Percentiles rank a stretch among this genome's conserved stretches.
Evolutionary conservation across 208 protist species (phyloP).

Genomic region (Trypanosoma brucei): DNA sequence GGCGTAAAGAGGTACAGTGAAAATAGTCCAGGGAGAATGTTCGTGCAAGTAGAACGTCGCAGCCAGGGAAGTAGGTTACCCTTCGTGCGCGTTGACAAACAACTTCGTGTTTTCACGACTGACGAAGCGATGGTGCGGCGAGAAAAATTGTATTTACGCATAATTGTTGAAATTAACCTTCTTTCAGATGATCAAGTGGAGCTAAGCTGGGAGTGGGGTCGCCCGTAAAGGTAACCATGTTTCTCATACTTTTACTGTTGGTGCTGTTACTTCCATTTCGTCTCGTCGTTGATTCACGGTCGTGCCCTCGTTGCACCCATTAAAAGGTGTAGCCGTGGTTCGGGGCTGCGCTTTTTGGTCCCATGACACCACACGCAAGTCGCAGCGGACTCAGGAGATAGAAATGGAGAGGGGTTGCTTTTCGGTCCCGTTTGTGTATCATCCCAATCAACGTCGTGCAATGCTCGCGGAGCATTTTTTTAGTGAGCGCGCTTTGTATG

Average conservation of each 20-base stretch:
- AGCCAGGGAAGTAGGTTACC: constrained; percentile 7
- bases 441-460: too few species aligned
- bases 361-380: too few species aligned
- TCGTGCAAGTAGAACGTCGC: constrained; percentile 13
- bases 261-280: too few species aligned
- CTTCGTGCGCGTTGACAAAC: constrained; percentile 22
- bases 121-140: constrained; percentile 7
- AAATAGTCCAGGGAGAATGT: constrained; percentile 14
- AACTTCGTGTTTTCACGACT: constrained; percentile 15
- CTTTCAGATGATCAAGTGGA: constrained; percentile 19
- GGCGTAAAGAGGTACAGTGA: not conserved
- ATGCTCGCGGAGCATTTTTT: too few species aligned
- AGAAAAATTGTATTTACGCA: constrained; percentile 14
- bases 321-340: too few species aligned
- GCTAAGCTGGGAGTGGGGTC: constrained; percentile 20
- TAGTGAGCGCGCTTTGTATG: too few species aligned
- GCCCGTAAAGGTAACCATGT: not conserved
- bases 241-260: not conserved
- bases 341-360: too few species aligned
- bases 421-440: too few species aligned
- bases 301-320: too few species aligned
- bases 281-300: too few species aligned
- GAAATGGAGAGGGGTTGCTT: too few species aligned
- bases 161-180: constrained; percentile 19
- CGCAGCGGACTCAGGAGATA: too few species aligned